Conservation (phyloP, 306 rosid genomes). For the Quercus parvula region DNA sequence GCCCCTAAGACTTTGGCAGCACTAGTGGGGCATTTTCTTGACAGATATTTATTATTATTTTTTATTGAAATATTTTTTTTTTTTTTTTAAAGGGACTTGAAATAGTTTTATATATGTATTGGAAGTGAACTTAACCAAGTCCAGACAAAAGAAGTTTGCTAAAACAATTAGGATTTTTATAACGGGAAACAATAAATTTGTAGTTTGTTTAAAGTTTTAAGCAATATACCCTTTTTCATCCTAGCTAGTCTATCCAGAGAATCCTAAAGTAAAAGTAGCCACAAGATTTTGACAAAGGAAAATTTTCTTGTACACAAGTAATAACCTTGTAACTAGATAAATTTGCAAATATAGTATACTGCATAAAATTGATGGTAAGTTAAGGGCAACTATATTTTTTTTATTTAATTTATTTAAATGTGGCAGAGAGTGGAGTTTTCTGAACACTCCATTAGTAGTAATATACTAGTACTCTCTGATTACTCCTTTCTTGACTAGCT, state of each 20-base stretch:
- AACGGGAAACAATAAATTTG: constrained; percentile 5
- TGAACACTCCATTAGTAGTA: constrained; percentile 11
- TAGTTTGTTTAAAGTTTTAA: constrained; percentile 31
- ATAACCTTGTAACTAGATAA: constrained; percentile 39
- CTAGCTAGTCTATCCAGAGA: too few relatives aligned
- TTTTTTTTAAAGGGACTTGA: background rate
- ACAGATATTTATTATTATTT: constrained; percentile 7
- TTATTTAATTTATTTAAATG: background rate
- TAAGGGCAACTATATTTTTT: constrained; percentile 17
- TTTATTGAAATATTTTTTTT: background rate
- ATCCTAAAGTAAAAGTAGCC: constrained; percentile 23
- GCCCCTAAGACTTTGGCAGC: background rate
- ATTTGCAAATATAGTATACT: constrained; percentile 34
- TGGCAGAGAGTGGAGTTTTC: background rate
- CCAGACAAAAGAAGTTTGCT: too few relatives aligned
- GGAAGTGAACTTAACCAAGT: too few relatives aligned
- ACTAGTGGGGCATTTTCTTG: background rate
- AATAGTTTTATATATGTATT: too few relatives aligned
- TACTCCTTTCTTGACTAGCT: constrained; percentile 37
- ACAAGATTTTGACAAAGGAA: constrained; percentile 21
- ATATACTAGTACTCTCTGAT: constrained; percentile 27
- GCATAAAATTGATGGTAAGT: constrained; percentile 46
- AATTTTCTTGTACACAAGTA: constrained; percentile 31
- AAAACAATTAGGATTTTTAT: background rate
- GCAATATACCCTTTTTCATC: constrained; percentile 23